Evolutionary conservation across 2,329 filamentous ascomycete species (phyloP), one percentile per base, ranked within the genome.

Genomic region (Diplocarpon rosae): DNA sequence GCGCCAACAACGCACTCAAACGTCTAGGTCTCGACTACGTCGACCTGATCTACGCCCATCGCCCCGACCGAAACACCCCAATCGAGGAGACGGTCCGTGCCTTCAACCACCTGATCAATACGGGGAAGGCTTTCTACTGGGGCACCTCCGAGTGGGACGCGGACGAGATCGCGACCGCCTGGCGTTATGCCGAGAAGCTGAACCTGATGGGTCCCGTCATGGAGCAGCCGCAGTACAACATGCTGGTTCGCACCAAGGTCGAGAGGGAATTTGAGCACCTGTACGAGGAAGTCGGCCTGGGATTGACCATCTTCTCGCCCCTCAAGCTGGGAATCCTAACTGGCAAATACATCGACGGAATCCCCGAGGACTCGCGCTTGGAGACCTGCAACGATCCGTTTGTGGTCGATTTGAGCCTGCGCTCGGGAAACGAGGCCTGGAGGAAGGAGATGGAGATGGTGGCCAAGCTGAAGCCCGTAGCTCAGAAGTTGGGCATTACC

Each of bases 81-180:
- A 78, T 78, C 69, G 74, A 74, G 61, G 77, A 81, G 62, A 74
- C 76, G 33, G 77, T 82, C 42, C 70, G 68, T 52, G 69, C 59
- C 31, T 84, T 85, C 67, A 83, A 83, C 66, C 70, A 83, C 61
- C 64, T 85, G 42, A 83, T 85, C 59, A 68, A 78, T 61, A 70
- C 69, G 0, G 80, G 80, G 52, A 78, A 83, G 64, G 75, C 77
- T 2, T 75, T 85, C 51, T 83, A 83, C 67, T 83, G 78, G 78
- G 79, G 78, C 34, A 83, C 78, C 0, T 81, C 76, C 0, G 76
- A 83, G 61, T 83, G 79, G 78, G 71, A 69, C 48, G 76, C 79
- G 35, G 71, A 74, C 47, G 78, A 83, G 65, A 82, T 83, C 57
- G 71, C 73, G 5, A 69, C 76, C 46, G 79, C 80, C 0, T 76